These are phyloP conservation scores for Alternaria triticimaculans DNA, from an alignment of 2,329 filamentous ascomycete species.

Conservation along the genomic window DNA sequence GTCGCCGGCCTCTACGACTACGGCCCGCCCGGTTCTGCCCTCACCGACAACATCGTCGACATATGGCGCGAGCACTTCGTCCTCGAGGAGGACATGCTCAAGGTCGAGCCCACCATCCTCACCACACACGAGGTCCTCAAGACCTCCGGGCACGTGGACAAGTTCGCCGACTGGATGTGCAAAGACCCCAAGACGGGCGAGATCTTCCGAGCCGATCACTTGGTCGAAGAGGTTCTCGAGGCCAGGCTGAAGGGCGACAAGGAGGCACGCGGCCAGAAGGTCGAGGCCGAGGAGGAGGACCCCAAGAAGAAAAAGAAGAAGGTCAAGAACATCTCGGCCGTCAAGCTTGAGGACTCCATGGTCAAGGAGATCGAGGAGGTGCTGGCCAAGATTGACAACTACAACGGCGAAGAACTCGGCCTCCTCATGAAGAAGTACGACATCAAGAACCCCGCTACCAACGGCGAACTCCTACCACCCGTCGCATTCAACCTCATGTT, in stretches of 20 bases:
- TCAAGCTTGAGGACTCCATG: constrained; percentile 86
- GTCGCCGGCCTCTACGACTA: constrained; percentile 92
- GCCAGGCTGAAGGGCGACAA: constrained; percentile 86
- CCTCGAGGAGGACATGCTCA: constrained; percentile 91
- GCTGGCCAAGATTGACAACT: constrained; percentile 95
- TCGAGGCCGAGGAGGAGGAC: constrained; percentile 76
- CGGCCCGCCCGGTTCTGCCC: constrained; percentile 83
- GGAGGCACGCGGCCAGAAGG: constrained; percentile 83
- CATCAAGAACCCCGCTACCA: constrained; percentile 85
- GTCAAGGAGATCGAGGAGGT: constrained; percentile 91
- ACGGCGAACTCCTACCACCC: constrained; percentile 76
- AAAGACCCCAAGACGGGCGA: constrained; percentile 98
- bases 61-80: constrained; percentile 94
- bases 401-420: constrained; percentile 83
- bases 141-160: constrained; percentile 92
- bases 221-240: constrained; percentile 94
- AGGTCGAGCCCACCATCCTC: constrained; percentile 91
- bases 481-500: constrained; percentile 99
- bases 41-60: constrained; percentile 88
- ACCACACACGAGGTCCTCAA: constrained; percentile 94
- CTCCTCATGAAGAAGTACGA: constrained; percentile 86
- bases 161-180: constrained; percentile 99
- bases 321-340: constrained; percentile 64
- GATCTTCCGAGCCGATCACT: constrained; percentile 93
- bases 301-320: constrained; percentile 91